A percentile compares a stretch with the other conserved stretches of the same genome.
These are phyloP conservation scores for Boletus putidus DNA, from an alignment of 1,284 basidiomycete genomes.

Conservation along the genomic window DNA sequence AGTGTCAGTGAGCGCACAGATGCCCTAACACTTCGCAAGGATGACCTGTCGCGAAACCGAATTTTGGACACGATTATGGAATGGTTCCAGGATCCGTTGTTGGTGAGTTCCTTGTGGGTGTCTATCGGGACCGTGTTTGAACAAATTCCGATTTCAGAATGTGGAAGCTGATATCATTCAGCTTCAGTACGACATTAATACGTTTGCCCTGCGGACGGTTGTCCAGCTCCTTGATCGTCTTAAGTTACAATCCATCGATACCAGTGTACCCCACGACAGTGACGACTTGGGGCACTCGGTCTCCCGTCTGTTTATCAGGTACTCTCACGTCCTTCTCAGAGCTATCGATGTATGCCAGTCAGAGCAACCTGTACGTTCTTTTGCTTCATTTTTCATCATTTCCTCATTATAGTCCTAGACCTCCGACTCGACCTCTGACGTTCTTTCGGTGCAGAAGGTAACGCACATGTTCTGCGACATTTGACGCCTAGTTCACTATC, in stretches of 20 bases:
- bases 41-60: constrained; percentile 63
- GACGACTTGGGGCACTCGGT: constrained; percentile 71
- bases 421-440: constrained; percentile 55
- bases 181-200: constrained; percentile 65
- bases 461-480: constrained; percentile 5
- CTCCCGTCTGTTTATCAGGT: constrained; percentile 76
- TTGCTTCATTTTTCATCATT: neutral
- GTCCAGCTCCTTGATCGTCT: constrained; percentile 78
- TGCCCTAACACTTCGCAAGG: constrained; percentile 63
- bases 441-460: constrained; percentile 54
- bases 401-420: constrained; percentile 35
- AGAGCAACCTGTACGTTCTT: constrained; percentile 45
- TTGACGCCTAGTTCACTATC: constrained; percentile 6
- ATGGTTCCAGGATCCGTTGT: constrained; percentile 62
- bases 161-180: constrained; percentile 37
- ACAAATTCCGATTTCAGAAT: constrained; percentile 21
- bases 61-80: constrained; percentile 74
- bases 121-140: constrained; percentile 5
- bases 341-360: constrained; percentile 55
- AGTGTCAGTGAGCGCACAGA: constrained; percentile 64
- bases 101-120: constrained; percentile 41
- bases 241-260: constrained; percentile 63
- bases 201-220: constrained; percentile 67
- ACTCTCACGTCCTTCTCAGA: constrained; percentile 65
- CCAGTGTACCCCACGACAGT: constrained; percentile 48